Evolutionary conservation across 257 asterid species (phyloP).

Genomic region (Phtheirospermum japonicum): DNA sequence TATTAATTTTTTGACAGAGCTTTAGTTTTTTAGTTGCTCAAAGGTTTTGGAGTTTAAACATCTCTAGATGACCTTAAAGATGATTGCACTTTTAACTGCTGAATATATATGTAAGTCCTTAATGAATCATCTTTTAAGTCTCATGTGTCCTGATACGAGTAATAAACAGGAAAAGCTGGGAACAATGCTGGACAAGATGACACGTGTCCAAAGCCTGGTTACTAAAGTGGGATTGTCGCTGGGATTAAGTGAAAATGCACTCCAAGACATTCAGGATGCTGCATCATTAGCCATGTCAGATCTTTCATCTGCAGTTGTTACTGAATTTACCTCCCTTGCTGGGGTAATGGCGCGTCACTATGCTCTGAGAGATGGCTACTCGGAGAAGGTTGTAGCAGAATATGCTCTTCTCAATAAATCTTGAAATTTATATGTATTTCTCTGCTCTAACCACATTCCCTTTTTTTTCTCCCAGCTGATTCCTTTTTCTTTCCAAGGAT

Average conservation of each 20-base stretch:
- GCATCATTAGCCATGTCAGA: slow-evolving; percentile 90
- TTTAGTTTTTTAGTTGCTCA: background rate
- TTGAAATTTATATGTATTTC: slow-evolving; percentile 12
- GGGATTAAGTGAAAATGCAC: slow-evolving; percentile 50
- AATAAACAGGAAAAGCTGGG: slow-evolving; percentile 82
- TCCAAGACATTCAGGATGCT: slow-evolving; percentile 60
- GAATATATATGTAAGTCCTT: background rate
- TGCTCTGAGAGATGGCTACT: slow-evolving; percentile 92
- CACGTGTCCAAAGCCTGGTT: slow-evolving; percentile 65
- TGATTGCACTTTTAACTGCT: slow-evolving; percentile 2
- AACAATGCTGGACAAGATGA: slow-evolving; percentile 91
- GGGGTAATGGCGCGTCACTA: slow-evolving; percentile 94
- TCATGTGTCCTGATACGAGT: slow-evolving; percentile 23
- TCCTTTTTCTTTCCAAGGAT: too few relatives aligned
- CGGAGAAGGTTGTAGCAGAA: slow-evolving; percentile 58
- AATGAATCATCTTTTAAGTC: slow-evolving; percentile 16
- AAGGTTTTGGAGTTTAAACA: slow-evolving; percentile 18
- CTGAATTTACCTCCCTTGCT: slow-evolving; percentile 90
- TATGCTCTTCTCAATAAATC: slow-evolving; percentile 15
- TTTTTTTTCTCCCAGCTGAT: slow-evolving; percentile 12
- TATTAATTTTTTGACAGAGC: slow-evolving; percentile 10
- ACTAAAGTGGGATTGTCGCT: slow-evolving; percentile 60
- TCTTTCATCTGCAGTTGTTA: slow-evolving; percentile 88
- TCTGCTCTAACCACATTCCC: slow-evolving; percentile 6
- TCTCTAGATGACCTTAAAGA: slow-evolving; percentile 18